Evolutionary conservation across 2,329 filamentous ascomycete species (phyloP).

Genomic region (Talaromyces sp.): DNA sequence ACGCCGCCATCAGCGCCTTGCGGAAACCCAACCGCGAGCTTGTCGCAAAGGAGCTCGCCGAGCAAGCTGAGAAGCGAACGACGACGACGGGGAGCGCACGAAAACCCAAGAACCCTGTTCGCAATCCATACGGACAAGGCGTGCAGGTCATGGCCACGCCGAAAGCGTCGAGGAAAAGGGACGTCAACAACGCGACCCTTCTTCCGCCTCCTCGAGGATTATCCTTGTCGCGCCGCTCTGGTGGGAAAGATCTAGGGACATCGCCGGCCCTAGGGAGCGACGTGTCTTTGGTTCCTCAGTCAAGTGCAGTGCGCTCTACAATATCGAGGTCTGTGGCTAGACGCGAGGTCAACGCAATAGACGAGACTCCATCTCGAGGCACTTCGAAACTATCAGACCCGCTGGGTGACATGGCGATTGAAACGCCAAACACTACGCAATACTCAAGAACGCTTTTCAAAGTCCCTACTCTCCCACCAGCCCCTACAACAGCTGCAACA

Average conservation of each 20-base stretch:
- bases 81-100: conserved; percentile 22
- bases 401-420: conserved; percentile 9
- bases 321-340: conserved; percentile 7
- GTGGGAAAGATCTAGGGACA: conserved; percentile 13
- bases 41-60: conserved; percentile 41
- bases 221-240: conserved; percentile 21
- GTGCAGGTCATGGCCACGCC: conserved; percentile 49
- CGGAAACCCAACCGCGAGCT: conserved; percentile 45
- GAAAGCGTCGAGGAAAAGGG: conserved; percentile 31
- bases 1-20: conserved; percentile 43
- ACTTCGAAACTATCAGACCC: conserved; percentile 19
- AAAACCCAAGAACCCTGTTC: conserved; percentile 37
- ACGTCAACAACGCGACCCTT: conserved; percentile 20
- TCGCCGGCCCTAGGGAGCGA: conserved; percentile 24
- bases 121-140: conserved; percentile 36
- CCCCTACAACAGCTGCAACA: neutral
- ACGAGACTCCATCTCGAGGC: conserved; percentile 38
- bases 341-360: conserved; percentile 19
- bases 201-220: conserved; percentile 23
- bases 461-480: conserved; percentile 9
- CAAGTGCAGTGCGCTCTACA: conserved; percentile 21
- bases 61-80: conserved; percentile 35
- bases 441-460: conserved; percentile 13
- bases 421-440: conserved; percentile 9
- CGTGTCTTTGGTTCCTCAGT: conserved; percentile 28